These are phyloP conservation scores for Zygnema circumcarinatum DNA, from an alignment of 139 green algal species.

Conservation along the genomic window DNA sequence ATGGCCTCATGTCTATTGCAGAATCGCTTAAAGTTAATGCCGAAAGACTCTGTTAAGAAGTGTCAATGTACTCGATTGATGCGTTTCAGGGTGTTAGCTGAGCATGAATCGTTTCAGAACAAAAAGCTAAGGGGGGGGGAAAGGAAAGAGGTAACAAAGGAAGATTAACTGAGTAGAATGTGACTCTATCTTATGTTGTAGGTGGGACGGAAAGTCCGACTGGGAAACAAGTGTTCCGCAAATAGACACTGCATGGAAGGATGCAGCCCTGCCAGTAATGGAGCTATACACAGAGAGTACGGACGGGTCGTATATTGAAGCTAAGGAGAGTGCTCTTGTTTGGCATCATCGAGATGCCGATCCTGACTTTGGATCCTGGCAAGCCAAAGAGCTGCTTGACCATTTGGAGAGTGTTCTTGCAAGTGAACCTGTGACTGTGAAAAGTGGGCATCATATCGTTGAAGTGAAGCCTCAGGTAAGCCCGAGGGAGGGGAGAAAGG, in stretches of 20 bases:
- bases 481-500: slow-evolving; percentile 62
- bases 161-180: too few species aligned
- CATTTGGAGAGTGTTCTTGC: slow-evolving; percentile 94
- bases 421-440: slow-evolving; percentile 89
- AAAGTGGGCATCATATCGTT: slow-evolving; percentile 76
- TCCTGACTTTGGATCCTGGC: slow-evolving; percentile 95
- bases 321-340: slow-evolving; percentile 88
- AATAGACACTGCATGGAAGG: slow-evolving; percentile 54
- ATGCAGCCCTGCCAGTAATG: slow-evolving; percentile 61
- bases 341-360: slow-evolving; percentile 97
- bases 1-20: too few species aligned
- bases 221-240: slow-evolving; percentile 39
- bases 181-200: slow-evolving; percentile 6
- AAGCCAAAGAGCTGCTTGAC: slow-evolving; percentile 98
- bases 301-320: slow-evolving; percentile 90
- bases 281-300: slow-evolving; percentile 90
- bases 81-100: too few species aligned
- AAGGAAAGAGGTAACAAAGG: too few species aligned
- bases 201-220: not conserved
- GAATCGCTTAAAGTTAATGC: too few species aligned
- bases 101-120: too few species aligned
- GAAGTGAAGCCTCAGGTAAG: slow-evolving; percentile 89
- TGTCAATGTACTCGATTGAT: too few species aligned
- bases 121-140: too few species aligned
- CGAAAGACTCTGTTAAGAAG: too few species aligned